Percentiles rank a stretch among this genome's conserved stretches.
Evolutionary conservation across 345 rosid species (phyloP).

Genomic region (Eucalyptus pauciflora): DNA sequence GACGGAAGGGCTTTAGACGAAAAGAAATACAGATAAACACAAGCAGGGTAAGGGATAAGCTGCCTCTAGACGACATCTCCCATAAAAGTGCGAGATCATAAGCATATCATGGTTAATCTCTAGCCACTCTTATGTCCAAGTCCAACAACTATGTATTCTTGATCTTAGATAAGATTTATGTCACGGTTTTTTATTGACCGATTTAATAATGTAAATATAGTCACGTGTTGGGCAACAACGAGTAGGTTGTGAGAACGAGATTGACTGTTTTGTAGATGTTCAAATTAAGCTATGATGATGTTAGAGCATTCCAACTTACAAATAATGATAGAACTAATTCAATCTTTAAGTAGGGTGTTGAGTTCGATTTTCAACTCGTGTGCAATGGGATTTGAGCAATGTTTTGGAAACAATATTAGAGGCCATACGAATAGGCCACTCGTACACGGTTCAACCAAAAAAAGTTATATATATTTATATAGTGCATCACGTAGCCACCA

Average conservation of each 20-base stretch:
- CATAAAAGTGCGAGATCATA: background rate
- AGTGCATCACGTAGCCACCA: background rate
- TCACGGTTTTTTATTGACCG: background rate
- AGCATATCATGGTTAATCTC: background rate
- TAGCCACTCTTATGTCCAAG: background rate
- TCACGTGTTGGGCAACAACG: no score
- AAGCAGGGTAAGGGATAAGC: background rate
- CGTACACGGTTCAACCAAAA: background rate
- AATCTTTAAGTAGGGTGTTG: background rate
- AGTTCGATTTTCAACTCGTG: background rate
- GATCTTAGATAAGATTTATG: background rate
- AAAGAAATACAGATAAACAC: background rate
- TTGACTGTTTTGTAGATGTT: fast-evolving
- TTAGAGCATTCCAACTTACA: background rate
- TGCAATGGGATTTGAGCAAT: background rate
- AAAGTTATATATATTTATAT: background rate
- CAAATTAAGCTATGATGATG: background rate
- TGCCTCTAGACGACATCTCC: background rate
- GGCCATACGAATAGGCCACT: background rate
- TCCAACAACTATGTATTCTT: background rate
- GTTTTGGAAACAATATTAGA: background rate
- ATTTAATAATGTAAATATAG: background rate
- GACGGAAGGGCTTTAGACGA: background rate
- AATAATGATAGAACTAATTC: background rate
- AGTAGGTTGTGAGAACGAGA: background rate